Evolutionary conservation across 192 early-diverging fungal species (phyloP).

Genomic region (Coemansia sp.): DNA sequence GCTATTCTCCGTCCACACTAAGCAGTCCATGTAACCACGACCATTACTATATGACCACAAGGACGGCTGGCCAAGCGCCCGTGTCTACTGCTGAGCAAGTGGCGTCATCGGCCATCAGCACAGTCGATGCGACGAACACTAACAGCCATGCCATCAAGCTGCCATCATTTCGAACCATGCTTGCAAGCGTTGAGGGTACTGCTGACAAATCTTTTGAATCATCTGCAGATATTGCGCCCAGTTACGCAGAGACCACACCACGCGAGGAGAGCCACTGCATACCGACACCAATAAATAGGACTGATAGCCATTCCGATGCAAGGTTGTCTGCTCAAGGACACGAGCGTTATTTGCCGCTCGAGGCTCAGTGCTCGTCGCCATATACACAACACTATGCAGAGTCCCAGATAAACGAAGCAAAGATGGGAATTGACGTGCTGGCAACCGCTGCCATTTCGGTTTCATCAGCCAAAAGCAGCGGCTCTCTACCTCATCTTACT

Average conservation of each 20-base stretch:
- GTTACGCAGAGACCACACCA: neutral
- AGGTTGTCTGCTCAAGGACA: neutral
- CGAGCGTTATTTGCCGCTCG: neutral
- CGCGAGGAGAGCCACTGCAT: neutral
- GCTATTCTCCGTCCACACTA: neutral
- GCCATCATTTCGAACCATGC: slow-evolving; percentile 39
- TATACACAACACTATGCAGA: slow-evolving; percentile 11
- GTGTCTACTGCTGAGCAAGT: neutral
- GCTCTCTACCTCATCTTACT: slow-evolving; percentile 49
- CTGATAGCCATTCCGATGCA: neutral
- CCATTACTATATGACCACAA: neutral
- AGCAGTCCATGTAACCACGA: neutral
- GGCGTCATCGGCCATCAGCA: neutral
- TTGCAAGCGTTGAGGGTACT: slow-evolving; percentile 13
- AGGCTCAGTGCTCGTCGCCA: slow-evolving; percentile 4
- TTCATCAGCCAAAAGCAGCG: slow-evolving; percentile 26
- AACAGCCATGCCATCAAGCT: slow-evolving; percentile 12
- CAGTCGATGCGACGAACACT: neutral
- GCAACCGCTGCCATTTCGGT: slow-evolving; percentile 49
- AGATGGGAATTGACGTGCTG: slow-evolving; percentile 48
- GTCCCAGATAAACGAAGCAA: slow-evolving; percentile 36
- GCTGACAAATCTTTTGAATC: neutral
- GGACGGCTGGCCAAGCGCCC: neutral
- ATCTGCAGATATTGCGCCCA: neutral
- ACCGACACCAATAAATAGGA: neutral